A percentile compares a stretch with the other conserved stretches of the same genome.
phyloP scores from a whole-genome alignment of 1,284 basidiomycete genomes.

The Phellinidium pouzarii region DNA sequence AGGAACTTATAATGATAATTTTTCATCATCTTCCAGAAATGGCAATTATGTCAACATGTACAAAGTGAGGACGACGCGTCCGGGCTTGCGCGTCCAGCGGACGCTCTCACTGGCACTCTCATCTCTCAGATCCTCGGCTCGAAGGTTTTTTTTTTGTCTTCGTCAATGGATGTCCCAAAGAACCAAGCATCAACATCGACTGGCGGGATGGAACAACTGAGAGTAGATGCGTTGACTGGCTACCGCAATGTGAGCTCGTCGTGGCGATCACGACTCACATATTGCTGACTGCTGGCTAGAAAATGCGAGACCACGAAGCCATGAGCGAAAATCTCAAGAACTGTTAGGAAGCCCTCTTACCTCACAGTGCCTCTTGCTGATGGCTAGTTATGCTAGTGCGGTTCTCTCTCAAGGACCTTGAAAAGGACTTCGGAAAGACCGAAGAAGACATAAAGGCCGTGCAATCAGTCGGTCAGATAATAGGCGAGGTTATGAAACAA shows the following conservation, averaged over 20 bases:
- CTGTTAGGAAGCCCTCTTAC: conserved; percentile 42
- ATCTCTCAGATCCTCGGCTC: background rate
- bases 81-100: background rate
- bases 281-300: conserved; percentile 42
- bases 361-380: background rate
- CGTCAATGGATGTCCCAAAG: conserved; percentile 11
- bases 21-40: background rate
- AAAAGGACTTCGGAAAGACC: conserved; percentile 89
- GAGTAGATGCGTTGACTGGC: conserved; percentile 55
- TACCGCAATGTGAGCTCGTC: conserved; percentile 54
- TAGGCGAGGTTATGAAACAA: conserved; percentile 98
- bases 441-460: conserved; percentile 99
- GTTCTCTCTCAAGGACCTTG: conserved; percentile 81
- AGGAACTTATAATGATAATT: no score
- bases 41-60: background rate
- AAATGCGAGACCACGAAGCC: conserved; percentile 84
- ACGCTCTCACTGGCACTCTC: background rate
- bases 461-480: conserved; percentile 98
- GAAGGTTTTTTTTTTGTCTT: background rate
- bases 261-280: background rate
- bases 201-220: conserved; percentile 43
- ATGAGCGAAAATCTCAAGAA: conserved; percentile 83
- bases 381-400: conserved; percentile 43
- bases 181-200: conserved; percentile 24
- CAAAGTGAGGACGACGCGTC: background rate